Percentiles rank a stretch among this genome's conserved stretches.
phyloP scores from a whole-genome alignment of 2,329 filamentous ascomycete genomes.

The Phaeosphaeriaceae sp. region DNA sequence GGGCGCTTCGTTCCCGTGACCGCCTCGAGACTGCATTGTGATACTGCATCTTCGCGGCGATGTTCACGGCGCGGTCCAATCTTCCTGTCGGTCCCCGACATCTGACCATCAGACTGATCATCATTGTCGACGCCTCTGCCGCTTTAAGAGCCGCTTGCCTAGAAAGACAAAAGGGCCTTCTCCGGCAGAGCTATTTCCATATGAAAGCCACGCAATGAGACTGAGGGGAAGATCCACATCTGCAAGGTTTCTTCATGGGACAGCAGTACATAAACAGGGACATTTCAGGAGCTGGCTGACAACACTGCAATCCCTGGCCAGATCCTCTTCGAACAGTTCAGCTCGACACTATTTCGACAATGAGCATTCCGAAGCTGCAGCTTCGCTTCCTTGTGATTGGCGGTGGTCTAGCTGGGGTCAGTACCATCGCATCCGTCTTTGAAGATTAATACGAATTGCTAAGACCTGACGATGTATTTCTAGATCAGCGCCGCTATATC shows the following conservation, averaged over 20 bases:
- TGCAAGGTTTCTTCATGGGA: not conserved
- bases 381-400: not conserved
- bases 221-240: not conserved
- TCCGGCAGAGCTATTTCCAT: not conserved
- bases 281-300: not conserved
- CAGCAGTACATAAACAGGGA: not conserved
- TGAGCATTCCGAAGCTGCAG: not conserved
- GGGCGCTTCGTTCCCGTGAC: not conserved
- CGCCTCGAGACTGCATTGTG: not conserved
- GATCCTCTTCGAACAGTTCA: not conserved
- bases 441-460: not conserved
- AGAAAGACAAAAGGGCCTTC: not conserved
- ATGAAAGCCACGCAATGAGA: not conserved
- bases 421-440: not conserved
- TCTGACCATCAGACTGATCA: not conserved
- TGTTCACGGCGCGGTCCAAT: not conserved
- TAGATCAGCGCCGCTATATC: not conserved
- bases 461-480: not conserved
- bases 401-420: not conserved
- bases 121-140: not conserved
- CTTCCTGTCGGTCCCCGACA: not conserved
- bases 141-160: not conserved
- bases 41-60: not conserved
- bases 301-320: not conserved
- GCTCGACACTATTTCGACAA: not conserved